Conservation (phyloP, 768 basidiomycete genomes). For the Trametes coccinea region DNA sequence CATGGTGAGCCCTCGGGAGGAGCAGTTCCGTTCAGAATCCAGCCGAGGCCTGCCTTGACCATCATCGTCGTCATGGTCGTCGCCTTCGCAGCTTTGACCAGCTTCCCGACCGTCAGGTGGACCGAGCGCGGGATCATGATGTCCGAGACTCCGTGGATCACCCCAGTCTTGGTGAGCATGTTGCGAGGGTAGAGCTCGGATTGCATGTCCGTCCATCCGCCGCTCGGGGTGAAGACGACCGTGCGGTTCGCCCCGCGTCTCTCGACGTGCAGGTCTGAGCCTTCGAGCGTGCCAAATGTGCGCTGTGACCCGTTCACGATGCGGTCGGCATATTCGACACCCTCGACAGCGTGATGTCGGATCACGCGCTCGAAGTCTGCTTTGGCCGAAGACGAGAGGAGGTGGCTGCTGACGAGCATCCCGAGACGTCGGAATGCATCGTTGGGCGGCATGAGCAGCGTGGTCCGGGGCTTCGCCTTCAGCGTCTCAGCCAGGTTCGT, state of each 20-base stretch:
- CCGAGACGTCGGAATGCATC: slow-evolving; percentile 87
- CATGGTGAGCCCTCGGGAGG: slow-evolving; percentile 73
- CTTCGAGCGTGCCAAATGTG: slow-evolving; percentile 82
- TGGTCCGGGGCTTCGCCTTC: slow-evolving; percentile 63
- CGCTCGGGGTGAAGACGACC: slow-evolving; percentile 59
- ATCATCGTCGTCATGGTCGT: slow-evolving; percentile 87
- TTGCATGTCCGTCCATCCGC: slow-evolving; percentile 76
- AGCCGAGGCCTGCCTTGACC: slow-evolving; percentile 82
- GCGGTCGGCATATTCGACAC: slow-evolving; percentile 68
- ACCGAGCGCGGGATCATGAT: slow-evolving; percentile 86
- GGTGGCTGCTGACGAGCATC: slow-evolving; percentile 78
- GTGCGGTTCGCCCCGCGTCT: slow-evolving; percentile 48
- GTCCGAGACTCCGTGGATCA: slow-evolving; percentile 85
- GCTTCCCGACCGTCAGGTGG: slow-evolving; percentile 83
- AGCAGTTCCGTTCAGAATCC: slow-evolving; percentile 84
- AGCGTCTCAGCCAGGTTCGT: slow-evolving; percentile 76
- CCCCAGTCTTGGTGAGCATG: slow-evolving; percentile 84
- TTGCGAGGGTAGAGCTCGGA: slow-evolving; percentile 60
- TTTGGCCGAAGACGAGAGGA: slow-evolving; percentile 77
- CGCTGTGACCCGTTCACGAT: slow-evolving; percentile 65
- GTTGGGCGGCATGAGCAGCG: slow-evolving; percentile 88
- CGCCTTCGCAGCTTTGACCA: slow-evolving; percentile 85
- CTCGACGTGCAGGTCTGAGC: slow-evolving; percentile 75
- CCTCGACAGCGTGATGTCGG: slow-evolving; percentile 80
- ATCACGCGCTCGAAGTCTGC: slow-evolving; percentile 81